Conservation (phyloP, 495 filamentous ascomycete species). For the Pseudoneurospora amorphoporcata region DNA sequence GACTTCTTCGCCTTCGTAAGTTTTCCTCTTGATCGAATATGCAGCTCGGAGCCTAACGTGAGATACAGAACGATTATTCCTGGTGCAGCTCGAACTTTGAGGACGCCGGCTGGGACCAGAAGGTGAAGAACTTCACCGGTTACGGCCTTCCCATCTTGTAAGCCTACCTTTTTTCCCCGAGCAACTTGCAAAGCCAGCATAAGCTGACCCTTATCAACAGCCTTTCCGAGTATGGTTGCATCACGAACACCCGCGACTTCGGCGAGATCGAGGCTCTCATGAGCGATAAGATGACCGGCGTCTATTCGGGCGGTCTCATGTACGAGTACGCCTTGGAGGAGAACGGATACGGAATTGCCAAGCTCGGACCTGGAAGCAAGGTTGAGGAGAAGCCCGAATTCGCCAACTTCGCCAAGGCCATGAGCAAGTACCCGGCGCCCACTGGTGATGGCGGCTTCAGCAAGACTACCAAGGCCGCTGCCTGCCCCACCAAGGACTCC, state of each 20-base stretch:
- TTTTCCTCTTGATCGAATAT: neutral
- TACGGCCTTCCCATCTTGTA: slow-evolving; percentile 85
- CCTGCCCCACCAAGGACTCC: slow-evolving; percentile 57
- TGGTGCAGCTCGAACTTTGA: slow-evolving; percentile 84
- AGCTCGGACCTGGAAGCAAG: slow-evolving; percentile 42
- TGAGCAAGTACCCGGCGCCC: slow-evolving; percentile 53
- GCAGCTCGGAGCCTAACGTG: neutral
- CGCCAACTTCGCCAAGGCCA: slow-evolving; percentile 52
- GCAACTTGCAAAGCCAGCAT: neutral
- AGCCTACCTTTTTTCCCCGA: neutral
- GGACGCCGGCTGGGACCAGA: slow-evolving; percentile 76
- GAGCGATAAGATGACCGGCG: slow-evolving; percentile 70
- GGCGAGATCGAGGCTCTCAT: slow-evolving; percentile 74
- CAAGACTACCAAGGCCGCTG: slow-evolving; percentile 47
- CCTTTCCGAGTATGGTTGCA: slow-evolving; percentile 92
- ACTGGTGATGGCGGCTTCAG: slow-evolving; percentile 70
- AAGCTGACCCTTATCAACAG: slow-evolving; percentile 13
- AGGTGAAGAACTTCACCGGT: slow-evolving; percentile 82
- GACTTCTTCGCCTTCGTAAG: slow-evolving; percentile 87
- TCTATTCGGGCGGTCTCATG: slow-evolving; percentile 92
- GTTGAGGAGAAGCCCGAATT: slow-evolving; percentile 50
- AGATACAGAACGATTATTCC: slow-evolving; percentile 73
- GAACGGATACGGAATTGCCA: slow-evolving; percentile 68
- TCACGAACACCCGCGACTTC: slow-evolving; percentile 67
- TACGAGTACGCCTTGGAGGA: slow-evolving; percentile 87